A percentile compares a stretch with the other conserved stretches of the same genome.
Evolutionary conservation across 2,329 filamentous ascomycete genomes (phyloP).

Genomic region (Albifimbria verrucaria): DNA sequence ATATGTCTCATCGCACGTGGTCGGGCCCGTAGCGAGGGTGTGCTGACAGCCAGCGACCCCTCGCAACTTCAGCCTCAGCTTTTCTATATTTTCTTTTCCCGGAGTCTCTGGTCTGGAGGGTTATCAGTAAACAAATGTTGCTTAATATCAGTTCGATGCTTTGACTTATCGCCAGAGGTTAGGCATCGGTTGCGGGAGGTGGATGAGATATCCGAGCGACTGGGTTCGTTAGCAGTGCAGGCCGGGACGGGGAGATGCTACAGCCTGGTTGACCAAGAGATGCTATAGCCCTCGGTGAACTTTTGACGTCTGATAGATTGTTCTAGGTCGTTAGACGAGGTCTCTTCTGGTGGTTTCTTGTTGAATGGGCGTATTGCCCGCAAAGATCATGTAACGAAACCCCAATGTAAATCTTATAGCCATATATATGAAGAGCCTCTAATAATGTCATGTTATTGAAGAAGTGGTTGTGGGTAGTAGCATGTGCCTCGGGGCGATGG

Average conservation of each 20-base stretch:
- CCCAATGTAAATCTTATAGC: background rate
- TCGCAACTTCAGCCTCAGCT: slow-evolving; percentile 16
- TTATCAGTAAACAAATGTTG: slow-evolving; percentile 32
- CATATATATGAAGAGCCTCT: too few relatives aligned
- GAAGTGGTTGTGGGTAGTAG: too few relatives aligned
- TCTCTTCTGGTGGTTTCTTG: background rate
- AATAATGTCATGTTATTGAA: too few relatives aligned
- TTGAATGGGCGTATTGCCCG: background rate
- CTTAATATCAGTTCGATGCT: slow-evolving; percentile 22
- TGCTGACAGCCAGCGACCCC: too few relatives aligned
- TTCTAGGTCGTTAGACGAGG: background rate
- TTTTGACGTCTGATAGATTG: slow-evolving; percentile 1
- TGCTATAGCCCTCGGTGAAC: background rate
- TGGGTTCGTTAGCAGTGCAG: background rate
- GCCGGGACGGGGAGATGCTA: background rate
- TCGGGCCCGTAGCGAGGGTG: too few relatives aligned
- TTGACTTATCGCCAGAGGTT: slow-evolving; percentile 6
- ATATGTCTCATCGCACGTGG: too few relatives aligned
- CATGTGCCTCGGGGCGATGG: too few relatives aligned
- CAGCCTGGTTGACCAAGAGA: background rate
- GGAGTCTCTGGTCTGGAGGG: slow-evolving; percentile 38
- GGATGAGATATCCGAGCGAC: background rate
- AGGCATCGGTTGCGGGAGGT: background rate
- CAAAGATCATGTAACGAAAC: background rate
- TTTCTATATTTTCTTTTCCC: slow-evolving; percentile 29